These are phyloP conservation scores for Wakefieldia striispora DNA, from an alignment of 768 basidiomycete species.

Conservation along the genomic window DNA sequence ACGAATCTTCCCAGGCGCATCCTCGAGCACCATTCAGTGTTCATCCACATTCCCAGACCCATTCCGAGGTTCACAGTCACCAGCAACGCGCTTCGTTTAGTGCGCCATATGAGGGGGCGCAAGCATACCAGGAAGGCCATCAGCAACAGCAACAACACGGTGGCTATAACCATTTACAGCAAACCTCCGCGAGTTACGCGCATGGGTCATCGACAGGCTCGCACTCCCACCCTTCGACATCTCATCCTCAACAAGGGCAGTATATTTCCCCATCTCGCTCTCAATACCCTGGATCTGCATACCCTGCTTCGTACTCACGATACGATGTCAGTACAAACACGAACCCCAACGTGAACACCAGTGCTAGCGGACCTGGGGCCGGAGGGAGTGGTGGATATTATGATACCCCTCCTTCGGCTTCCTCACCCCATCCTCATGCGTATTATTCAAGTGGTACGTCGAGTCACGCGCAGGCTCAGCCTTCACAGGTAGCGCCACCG, in stretches of 20 bases:
- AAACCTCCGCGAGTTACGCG: slow-evolving; percentile 15
- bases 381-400: slow-evolving; percentile 24
- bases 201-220: slow-evolving; percentile 20
- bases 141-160: slow-evolving; percentile 20
- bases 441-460: slow-evolving; percentile 23
- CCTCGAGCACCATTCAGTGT: slow-evolving; percentile 19
- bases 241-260: slow-evolving; percentile 23
- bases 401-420: slow-evolving; percentile 20
- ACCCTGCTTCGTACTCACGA: slow-evolving; percentile 28
- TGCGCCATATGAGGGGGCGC: slow-evolving; percentile 25
- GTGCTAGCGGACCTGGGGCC: slow-evolving; percentile 7
- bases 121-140: slow-evolving; percentile 27
- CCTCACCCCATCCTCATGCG: slow-evolving; percentile 19
- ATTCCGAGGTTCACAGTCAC: slow-evolving; percentile 20
- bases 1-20: slow-evolving; percentile 24
- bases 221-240: slow-evolving; percentile 18
- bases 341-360: slow-evolving; percentile 13
- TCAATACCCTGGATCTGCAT: slow-evolving; percentile 24
- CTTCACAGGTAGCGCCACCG: slow-evolving; percentile 15
- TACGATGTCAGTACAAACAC: slow-evolving; percentile 28
- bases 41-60: slow-evolving; percentile 15
- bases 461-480: slow-evolving; percentile 14
- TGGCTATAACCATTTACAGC: slow-evolving; percentile 21
- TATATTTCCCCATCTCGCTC: slow-evolving; percentile 25
- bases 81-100: slow-evolving; percentile 20